phyloP scores from a whole-genome alignment of 148 eudicot genomes.

The Heliamphora exappendiculata region DNA sequence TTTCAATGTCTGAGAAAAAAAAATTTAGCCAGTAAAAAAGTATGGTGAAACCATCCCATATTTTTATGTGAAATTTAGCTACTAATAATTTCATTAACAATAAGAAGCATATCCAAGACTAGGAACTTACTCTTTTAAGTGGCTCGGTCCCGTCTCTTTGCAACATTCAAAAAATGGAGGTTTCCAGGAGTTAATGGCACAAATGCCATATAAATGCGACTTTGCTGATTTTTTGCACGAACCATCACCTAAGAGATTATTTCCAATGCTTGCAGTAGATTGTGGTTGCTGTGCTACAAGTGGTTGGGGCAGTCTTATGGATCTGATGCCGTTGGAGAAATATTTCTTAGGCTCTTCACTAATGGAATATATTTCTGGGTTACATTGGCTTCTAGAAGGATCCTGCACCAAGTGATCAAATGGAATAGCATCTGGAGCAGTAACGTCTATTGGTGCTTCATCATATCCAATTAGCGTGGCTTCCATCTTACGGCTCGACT shows the following conservation, averaged over 20 bases:
- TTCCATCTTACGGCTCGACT: slow-evolving; percentile 38
- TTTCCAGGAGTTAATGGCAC: slow-evolving; percentile 70
- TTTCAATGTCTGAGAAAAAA: background rate
- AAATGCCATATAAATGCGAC: slow-evolving; percentile 58
- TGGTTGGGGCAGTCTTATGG: slow-evolving; percentile 15
- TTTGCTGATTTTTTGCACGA: slow-evolving; percentile 32
- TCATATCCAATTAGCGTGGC: slow-evolving; percentile 77
- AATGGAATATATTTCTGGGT: slow-evolving; percentile 15
- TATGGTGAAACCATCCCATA: background rate
- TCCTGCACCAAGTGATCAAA: slow-evolving; percentile 33
- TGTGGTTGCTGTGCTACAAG: slow-evolving; percentile 14
- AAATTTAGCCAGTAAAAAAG: background rate
- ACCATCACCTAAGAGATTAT: slow-evolving; percentile 26
- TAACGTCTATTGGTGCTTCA: slow-evolving; percentile 44
- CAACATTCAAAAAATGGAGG: slow-evolving; percentile 68
- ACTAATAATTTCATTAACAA: background rate
- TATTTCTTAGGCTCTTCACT: slow-evolving; percentile 10
- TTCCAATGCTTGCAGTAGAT: slow-evolving; percentile 11
- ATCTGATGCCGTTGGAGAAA: slow-evolving; percentile 1
- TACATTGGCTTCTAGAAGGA: slow-evolving; percentile 16
- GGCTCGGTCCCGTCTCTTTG: slow-evolving; percentile 68
- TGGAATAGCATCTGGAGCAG: slow-evolving; percentile 25
- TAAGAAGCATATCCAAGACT: background rate
- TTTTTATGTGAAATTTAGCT: background rate
- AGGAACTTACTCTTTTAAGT: slow-evolving; percentile 62